These are phyloP conservation scores for Crithidia acanthocephali DNA, from an alignment of 208 protist species.

Conservation along the genomic window DNA sequence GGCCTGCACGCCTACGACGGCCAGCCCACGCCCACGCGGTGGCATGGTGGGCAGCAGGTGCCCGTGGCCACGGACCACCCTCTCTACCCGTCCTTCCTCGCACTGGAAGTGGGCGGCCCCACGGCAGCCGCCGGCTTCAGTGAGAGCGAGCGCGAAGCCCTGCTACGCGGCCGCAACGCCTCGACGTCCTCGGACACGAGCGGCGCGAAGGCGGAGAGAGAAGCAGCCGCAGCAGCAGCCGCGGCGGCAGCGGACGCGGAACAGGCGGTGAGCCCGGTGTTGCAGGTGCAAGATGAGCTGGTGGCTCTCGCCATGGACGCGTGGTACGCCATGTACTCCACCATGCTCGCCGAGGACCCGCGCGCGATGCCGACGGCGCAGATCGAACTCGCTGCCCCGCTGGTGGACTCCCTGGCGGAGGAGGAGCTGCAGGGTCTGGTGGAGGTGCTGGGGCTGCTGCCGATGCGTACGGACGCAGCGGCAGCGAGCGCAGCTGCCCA, in stretches of 20 bases:
- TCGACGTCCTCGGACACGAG: background rate
- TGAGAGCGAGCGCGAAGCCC: constrained; percentile 10
- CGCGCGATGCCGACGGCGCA: constrained; percentile 58
- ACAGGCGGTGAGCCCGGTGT: constrained; percentile 6
- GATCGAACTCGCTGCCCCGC: constrained; percentile 68
- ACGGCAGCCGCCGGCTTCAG: constrained; percentile 19
- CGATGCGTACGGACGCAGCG: constrained; percentile 1
- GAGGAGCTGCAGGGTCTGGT: constrained; percentile 66
- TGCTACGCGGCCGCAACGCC: background rate
- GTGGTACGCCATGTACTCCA: constrained; percentile 87
- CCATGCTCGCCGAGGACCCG: constrained; percentile 64
- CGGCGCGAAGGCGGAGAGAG: background rate
- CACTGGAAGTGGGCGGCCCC: constrained; percentile 32
- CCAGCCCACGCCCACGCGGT: constrained; percentile 24
- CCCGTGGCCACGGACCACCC: constrained; percentile 42
- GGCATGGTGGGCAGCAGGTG: constrained; percentile 19
- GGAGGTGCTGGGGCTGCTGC: constrained; percentile 59
- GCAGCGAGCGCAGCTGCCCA: background rate
- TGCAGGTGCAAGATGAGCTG: constrained; percentile 66
- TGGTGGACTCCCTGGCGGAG: constrained; percentile 47
- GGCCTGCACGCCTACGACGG: constrained; percentile 32
- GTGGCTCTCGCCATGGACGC: constrained; percentile 81
- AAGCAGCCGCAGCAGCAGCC: too few relatives aligned
- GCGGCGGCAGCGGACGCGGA: background rate
- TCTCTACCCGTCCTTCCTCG: constrained; percentile 54